Conservation (phyloP, 257 asterid genomes). For the Cruciata laevipes region DNA sequence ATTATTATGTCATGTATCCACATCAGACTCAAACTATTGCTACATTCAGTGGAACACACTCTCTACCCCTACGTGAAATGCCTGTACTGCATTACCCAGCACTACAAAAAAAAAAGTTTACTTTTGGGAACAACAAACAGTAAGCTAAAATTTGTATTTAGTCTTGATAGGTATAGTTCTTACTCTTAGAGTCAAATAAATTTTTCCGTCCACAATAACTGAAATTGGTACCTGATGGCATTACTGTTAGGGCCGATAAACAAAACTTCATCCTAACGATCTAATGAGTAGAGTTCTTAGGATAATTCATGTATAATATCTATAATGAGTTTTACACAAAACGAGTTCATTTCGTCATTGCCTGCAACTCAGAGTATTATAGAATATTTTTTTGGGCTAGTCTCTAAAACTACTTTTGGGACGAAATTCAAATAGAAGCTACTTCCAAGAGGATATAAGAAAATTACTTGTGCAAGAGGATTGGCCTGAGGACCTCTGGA, state of each 20-base stretch:
- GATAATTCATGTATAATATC: too few species aligned
- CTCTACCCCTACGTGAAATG: not conserved
- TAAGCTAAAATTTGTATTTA: not conserved
- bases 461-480: slow-evolving; percentile 82
- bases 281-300: too few species aligned
- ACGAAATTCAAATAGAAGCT: not conserved
- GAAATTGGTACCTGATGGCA: not conserved
- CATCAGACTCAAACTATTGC: not conserved
- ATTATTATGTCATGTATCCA: not conserved
- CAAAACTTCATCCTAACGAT: too few species aligned
- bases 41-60: not conserved
- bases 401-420: not conserved
- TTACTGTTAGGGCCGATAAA: not conserved
- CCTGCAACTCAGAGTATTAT: not conserved
- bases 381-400: not conserved
- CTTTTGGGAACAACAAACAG: not conserved
- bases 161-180: not conserved
- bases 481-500: slow-evolving; percentile 96
- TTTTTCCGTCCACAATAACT: too few species aligned
- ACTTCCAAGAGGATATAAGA: not conserved
- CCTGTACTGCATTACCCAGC: not conserved
- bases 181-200: too few species aligned
- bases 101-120: not conserved
- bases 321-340: not conserved
- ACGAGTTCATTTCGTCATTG: not conserved